A percentile compares a stretch with the other conserved stretches of the same genome.
These are phyloP conservation scores for Acanthamoeba triangularis DNA, from an alignment of 208 protist genomes.

Conservation along the genomic window DNA sequence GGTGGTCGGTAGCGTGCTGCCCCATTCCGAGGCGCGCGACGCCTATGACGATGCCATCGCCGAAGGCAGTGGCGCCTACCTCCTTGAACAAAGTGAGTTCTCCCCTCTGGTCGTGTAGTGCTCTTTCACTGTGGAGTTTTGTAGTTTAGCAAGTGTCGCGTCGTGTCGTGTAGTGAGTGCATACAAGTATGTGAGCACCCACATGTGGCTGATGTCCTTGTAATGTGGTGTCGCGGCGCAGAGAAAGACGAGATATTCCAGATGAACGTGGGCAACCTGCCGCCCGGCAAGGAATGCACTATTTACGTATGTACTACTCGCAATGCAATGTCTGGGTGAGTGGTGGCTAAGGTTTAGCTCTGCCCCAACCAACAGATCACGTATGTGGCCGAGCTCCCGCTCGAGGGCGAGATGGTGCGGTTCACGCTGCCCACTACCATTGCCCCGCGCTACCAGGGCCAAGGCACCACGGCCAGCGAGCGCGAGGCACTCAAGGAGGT, in stretches of 20 bases:
- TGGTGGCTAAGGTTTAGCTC: neutral
- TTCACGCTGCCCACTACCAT: constrained; percentile 71
- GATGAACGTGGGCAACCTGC: constrained; percentile 67
- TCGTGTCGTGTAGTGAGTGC: neutral
- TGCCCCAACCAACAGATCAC: neutral
- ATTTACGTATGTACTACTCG: constrained; percentile 9
- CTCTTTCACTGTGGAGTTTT: neutral
- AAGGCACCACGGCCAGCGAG: neutral
- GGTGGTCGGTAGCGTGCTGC: neutral
- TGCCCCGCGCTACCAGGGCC: constrained; percentile 47
- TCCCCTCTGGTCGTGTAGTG: neutral
- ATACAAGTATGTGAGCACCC: neutral
- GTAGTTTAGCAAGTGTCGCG: no score
- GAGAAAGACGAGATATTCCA: constrained; percentile 41
- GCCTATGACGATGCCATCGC: constrained; percentile 73
- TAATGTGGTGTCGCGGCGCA: neutral
- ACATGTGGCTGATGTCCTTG: no score
- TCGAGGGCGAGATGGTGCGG: constrained; percentile 47
- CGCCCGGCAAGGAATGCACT: constrained; percentile 66
- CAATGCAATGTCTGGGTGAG: no score
- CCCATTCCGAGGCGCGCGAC: constrained; percentile 38
- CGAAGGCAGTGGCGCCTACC: constrained; percentile 69
- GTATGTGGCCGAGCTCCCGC: constrained; percentile 1
- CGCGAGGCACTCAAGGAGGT: neutral
- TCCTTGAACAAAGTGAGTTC: constrained; percentile 72